Conservation (phyloP, 495 filamentous ascomycete genomes). For the Aspergillus sclerotioniger region DNA sequence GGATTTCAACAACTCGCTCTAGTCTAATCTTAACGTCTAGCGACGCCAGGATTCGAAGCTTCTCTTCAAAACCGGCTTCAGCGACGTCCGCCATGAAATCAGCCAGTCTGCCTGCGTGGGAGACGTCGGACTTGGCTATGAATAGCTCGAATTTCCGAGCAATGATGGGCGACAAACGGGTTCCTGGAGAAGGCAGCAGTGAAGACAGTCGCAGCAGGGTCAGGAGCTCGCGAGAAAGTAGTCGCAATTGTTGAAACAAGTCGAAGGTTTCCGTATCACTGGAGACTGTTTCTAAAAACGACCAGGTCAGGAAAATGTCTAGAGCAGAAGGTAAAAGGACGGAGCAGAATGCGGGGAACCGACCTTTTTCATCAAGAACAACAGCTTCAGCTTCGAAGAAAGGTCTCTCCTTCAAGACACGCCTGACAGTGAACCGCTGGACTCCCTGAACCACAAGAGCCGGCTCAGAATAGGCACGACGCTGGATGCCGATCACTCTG, state of each 20-base stretch:
- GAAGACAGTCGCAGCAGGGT: conserved; percentile 74
- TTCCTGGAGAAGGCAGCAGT: conserved; percentile 60
- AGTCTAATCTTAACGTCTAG: conserved; percentile 75
- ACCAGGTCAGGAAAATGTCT: not conserved
- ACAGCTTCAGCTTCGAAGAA: conserved; percentile 80
- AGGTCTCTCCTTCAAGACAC: conserved; percentile 71
- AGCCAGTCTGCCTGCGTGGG: conserved; percentile 82
- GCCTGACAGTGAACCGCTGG: conserved; percentile 71
- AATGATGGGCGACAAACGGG: conserved; percentile 74
- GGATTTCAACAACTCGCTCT: conserved; percentile 72
- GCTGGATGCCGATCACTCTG: conserved; percentile 81
- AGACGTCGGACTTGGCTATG: conserved; percentile 71
- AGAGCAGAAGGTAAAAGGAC: not conserved
- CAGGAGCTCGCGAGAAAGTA: conserved; percentile 78
- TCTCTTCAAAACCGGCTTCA: conserved; percentile 82
- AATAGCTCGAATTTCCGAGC: conserved; percentile 80
- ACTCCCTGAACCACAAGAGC: conserved; percentile 83
- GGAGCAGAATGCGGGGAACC: conserved; percentile 18
- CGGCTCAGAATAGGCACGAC: conserved; percentile 72
- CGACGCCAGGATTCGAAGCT: conserved; percentile 75
- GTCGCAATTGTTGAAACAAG: conserved; percentile 76
- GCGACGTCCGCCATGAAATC: conserved; percentile 95
- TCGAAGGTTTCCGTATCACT: conserved; percentile 59
- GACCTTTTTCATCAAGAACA: conserved; percentile 61
- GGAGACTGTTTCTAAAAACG: conserved; percentile 36